phyloP scores from a whole-genome alignment of 352 stramenopile genomes.

The Pythium phragmiticola region DNA sequence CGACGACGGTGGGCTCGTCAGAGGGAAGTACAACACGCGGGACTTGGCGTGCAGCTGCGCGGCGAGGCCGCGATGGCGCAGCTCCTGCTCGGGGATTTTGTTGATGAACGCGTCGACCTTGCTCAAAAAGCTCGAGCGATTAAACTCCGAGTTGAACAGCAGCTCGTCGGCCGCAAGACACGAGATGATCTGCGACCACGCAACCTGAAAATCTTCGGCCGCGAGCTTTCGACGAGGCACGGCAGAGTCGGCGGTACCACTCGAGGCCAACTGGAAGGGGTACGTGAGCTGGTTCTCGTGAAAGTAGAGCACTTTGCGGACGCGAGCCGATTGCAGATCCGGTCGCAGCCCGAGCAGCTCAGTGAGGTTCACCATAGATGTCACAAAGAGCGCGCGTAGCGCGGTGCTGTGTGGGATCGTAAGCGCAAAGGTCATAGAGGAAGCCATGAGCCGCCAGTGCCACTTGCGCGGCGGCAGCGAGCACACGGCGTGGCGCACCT shows the following conservation, averaged over 20 bases:
- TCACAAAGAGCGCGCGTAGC: slow-evolving; percentile 41
- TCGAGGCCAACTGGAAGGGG: slow-evolving; percentile 30
- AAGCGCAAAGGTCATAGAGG: slow-evolving; percentile 30
- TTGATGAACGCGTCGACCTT: slow-evolving; percentile 53
- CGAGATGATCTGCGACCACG: slow-evolving; percentile 53
- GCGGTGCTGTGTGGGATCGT: slow-evolving; percentile 21
- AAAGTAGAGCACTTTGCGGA: slow-evolving; percentile 60
- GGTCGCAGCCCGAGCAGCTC: slow-evolving; percentile 41
- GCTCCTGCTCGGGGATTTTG: slow-evolving; percentile 43
- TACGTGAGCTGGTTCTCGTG: slow-evolving; percentile 72
- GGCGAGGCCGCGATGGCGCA: slow-evolving; percentile 27
- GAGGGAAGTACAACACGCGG: slow-evolving; percentile 42
- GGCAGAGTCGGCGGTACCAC: neutral
- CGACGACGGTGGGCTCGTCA: slow-evolving; percentile 25
- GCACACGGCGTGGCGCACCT: slow-evolving; percentile 26
- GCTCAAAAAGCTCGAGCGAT: slow-evolving; percentile 36
- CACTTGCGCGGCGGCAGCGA: slow-evolving; percentile 46
- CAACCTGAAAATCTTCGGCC: slow-evolving; percentile 54
- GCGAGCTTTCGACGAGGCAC: slow-evolving; percentile 29
- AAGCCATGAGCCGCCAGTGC: slow-evolving; percentile 46
- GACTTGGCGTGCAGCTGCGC: slow-evolving; percentile 32
- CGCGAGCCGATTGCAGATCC: slow-evolving; percentile 19
- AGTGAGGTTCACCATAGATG: slow-evolving; percentile 43
- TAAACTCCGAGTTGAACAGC: slow-evolving; percentile 56
- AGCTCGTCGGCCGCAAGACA: slow-evolving; percentile 48